Conservation (phyloP, 2,329 filamentous ascomycete species). For the Emmonsiellopsis sp. region DNA sequence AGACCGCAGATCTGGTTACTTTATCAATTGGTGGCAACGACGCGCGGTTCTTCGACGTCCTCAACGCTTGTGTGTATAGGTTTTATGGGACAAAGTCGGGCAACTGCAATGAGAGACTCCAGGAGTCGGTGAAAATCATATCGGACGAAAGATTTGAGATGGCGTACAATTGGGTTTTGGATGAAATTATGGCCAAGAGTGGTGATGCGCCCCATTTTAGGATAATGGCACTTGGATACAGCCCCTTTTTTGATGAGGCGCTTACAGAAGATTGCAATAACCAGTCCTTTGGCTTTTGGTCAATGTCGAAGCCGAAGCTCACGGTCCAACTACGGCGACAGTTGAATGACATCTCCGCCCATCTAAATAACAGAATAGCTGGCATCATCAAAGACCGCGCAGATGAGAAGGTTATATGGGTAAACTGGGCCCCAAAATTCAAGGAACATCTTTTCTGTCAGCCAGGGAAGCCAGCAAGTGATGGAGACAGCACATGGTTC, state of each 20-base stretch:
- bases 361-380: constrained; percentile 18
- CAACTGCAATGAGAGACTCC: constrained; percentile 4
- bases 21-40: constrained; percentile 21
- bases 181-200: constrained; percentile 15
- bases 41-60: constrained; percentile 17
- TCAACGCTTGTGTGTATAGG: constrained; percentile 20
- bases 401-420: constrained; percentile 13
- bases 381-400: constrained; percentile 14
- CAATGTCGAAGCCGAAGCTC: constrained; percentile 8
- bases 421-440: constrained; percentile 17
- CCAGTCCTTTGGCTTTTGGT: constrained; percentile 9
- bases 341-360: constrained; percentile 14
- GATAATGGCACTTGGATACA: constrained; percentile 13
- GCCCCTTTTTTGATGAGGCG: constrained; percentile 16
- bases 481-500: constrained; percentile 18
- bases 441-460: constrained; percentile 20
- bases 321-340: constrained; percentile 14
- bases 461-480: constrained; percentile 6
- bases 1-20: constrained; percentile 13
- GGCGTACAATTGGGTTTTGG: constrained; percentile 13
- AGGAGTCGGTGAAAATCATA: constrained; percentile 2
- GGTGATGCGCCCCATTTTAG: constrained; percentile 16
- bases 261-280: constrained; percentile 11
- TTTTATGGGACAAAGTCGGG: constrained; percentile 12
- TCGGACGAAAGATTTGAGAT: constrained; percentile 10